These are phyloP conservation scores for Neocallimastix lanati DNA, from an alignment of 192 early-diverging fungal genomes.

Conservation along the genomic window DNA sequence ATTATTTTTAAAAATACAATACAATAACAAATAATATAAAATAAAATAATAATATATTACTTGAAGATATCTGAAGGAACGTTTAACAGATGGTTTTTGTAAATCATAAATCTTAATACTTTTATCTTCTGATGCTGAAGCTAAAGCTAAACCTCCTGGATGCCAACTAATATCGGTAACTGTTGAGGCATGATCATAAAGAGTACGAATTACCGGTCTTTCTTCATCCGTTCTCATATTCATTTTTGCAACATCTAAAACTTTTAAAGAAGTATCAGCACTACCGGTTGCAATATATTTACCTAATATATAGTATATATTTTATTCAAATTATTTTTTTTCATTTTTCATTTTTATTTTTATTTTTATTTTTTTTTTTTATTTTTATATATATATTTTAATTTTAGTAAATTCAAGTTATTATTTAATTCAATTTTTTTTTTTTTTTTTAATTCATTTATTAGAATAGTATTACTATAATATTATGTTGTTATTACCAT, in stretches of 20 bases:
- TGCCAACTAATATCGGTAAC: conserved; percentile 79
- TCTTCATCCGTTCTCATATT: conserved; percentile 39
- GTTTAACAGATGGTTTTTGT: conserved; percentile 56
- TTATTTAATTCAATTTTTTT: no score
- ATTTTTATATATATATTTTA: no score
- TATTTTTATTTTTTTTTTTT: no score
- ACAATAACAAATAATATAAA: background rate
- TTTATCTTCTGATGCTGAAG: conserved; percentile 66
- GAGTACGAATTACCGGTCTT: conserved; percentile 72
- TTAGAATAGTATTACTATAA: no score
- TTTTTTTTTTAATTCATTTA: no score
- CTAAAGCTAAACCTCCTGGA: conserved; percentile 78
- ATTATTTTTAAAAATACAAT: no score
- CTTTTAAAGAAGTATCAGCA: conserved; percentile 70
- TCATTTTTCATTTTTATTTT: no score
- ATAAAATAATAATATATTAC: conserved; percentile 9
- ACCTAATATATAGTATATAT: no score
- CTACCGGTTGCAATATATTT: conserved; percentile 78
- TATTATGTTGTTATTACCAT: conserved; percentile 20
- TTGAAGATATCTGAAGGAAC: conserved; percentile 66
- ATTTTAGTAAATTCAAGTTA: no score
- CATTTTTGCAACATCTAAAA: conserved; percentile 74
- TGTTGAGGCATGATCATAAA: conserved; percentile 67
- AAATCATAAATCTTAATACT: conserved; percentile 83
- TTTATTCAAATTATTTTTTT: no score